phyloP scores from a whole-genome alignment of 2,329 filamentous ascomycete species.

The Colletotrichum sp. region DNA sequence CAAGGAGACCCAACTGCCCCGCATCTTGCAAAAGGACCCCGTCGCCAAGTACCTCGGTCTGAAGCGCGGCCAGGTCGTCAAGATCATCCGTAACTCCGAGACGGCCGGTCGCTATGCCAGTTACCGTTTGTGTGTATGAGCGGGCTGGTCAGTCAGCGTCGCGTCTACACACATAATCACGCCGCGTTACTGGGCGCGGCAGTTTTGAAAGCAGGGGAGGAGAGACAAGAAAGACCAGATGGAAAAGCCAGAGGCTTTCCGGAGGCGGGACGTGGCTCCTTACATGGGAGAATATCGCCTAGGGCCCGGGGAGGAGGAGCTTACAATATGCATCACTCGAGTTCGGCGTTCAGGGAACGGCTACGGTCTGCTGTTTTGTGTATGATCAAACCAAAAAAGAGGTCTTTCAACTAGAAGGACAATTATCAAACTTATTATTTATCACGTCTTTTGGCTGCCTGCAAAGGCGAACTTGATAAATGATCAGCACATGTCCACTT shows the following conservation, averaged over 20 bases:
- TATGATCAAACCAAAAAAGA: conserved; percentile 13
- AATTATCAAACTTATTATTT: conserved; percentile 8
- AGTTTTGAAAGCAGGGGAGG: background rate
- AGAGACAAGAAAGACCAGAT: background rate
- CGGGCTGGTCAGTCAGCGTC: background rate
- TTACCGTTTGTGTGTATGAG: conserved; percentile 76
- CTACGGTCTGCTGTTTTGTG: conserved; percentile 22
- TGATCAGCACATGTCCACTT: background rate
- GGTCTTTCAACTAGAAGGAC: conserved; percentile 7
- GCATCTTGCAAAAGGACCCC: conserved; percentile 90
- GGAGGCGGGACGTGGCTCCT: background rate
- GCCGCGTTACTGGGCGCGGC: background rate
- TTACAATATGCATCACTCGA: conserved; percentile 21
- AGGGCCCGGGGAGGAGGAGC: background rate
- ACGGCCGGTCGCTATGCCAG: conserved; percentile 96
- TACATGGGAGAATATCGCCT: background rate
- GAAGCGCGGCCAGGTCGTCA: conserved; percentile 92
- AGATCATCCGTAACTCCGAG: conserved; percentile 96
- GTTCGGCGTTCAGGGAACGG: conserved; percentile 21
- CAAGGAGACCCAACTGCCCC: conserved; percentile 96
- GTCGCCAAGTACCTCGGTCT: conserved; percentile 92
- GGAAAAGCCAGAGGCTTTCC: background rate
- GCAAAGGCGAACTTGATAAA: background rate
- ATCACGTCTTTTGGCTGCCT: background rate
- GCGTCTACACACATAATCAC: background rate